Evolutionary conservation across 208 protist species (phyloP), one percentile per base, ranked within the genome.

Genomic region (Leishmania tarentolae): DNA sequence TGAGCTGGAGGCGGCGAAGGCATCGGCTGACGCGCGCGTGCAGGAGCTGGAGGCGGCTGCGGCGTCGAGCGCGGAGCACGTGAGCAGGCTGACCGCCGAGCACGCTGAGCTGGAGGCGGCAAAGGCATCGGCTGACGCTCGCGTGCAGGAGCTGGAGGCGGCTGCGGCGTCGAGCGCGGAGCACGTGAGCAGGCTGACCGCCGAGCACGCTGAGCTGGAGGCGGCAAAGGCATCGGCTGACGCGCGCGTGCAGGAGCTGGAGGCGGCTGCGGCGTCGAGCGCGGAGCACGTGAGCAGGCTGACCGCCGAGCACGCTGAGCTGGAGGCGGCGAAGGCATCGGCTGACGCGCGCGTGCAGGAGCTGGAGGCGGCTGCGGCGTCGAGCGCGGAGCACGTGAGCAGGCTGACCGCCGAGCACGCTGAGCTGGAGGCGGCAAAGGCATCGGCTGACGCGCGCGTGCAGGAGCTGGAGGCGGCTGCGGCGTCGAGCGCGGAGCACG

Each of bases 1-100:
- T 57, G 79, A 76, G 57, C 79, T 82, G 53, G 79, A 76, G 46
- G 71, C 79, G 8, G 79, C 79, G 24, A 53, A 50, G 6, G 61
- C 44, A 3, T 37, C 3, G 4, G 37, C 56, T 57, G 79, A 77
- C 28, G 28, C 79, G 19, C 52, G 52, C 42, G 42, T 56, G 37
- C 28, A 59, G 42, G 57, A 77, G 40, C 53, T 82, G 28, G 42
- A 77, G 72, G 79, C 79, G 3, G 63, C 79, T 0, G 63, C 59
- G 1, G 35, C 40, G 21, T 21, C 53, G 5, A 72, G 9, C 13
- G 56, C 50, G 28, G 37, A 69, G 37, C 21, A 19, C 31, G 52
- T 63, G 46, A 73, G 35, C 35, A 66, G n/a, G 50, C 53, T 78
- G 63, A 63, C 59, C 56, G 59, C 76, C 24, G 42, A 53, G 69